Evolutionary conservation across 2,329 filamentous ascomycete species (phyloP).

Genomic region (Colletotrichum destructivum): DNA sequence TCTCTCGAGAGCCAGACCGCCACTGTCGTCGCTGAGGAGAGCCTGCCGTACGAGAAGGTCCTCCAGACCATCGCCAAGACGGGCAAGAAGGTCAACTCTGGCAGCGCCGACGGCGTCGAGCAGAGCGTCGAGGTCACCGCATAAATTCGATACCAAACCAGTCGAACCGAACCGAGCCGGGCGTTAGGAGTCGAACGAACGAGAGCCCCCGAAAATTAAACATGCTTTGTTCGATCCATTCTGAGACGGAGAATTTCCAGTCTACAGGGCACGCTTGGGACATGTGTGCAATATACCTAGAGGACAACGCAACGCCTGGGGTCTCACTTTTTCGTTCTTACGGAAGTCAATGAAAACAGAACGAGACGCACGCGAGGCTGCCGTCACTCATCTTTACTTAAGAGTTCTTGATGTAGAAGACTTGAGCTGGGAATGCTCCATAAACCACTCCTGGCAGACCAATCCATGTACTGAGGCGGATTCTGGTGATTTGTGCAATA

Average conservation of each 20-base stretch:
- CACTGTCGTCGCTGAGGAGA: slow-evolving; percentile 78
- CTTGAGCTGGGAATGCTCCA: too few species aligned
- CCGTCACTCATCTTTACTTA: too few species aligned
- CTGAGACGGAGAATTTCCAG: neutral
- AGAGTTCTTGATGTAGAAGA: too few species aligned
- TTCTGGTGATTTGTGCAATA: too few species aligned
- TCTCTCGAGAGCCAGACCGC: slow-evolving; percentile 90
- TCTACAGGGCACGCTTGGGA: neutral
- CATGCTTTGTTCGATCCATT: neutral
- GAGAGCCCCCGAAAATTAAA: neutral
- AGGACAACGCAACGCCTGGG: neutral
- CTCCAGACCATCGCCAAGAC: slow-evolving; percentile 94
- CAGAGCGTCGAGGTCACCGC: slow-evolving; percentile 61
- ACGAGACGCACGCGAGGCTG: neutral
- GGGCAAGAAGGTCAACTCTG: slow-evolving; percentile 89
- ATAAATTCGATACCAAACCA: slow-evolving; percentile 47
- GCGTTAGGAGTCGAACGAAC: neutral
- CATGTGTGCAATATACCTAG: neutral
- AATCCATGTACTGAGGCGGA: too few species aligned
- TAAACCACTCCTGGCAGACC: too few species aligned
- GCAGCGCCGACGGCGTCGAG: slow-evolving; percentile 77
- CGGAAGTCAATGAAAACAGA: neutral
- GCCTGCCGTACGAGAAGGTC: slow-evolving; percentile 83
- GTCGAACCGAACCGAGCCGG: slow-evolving; percentile 46
- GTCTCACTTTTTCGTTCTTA: neutral